Percentiles rank a stretch among this genome's conserved stretches.
phyloP scores from a whole-genome alignment of 176 grass and related monocot species.

The Phragmites australis region DNA sequence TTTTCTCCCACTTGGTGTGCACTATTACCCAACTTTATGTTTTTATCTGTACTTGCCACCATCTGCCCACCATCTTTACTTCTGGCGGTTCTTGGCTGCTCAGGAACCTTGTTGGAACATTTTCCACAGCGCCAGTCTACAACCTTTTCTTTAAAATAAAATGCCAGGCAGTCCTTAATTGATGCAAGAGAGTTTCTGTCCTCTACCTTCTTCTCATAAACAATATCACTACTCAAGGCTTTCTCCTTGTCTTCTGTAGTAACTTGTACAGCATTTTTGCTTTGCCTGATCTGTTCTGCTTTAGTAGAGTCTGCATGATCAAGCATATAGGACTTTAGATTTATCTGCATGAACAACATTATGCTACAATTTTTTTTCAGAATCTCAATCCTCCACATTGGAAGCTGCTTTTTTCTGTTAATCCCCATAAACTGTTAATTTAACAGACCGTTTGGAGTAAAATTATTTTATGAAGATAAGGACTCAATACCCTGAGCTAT shows the following conservation, averaged over 20 bases:
- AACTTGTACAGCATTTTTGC: conserved; percentile 41
- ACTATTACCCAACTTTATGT: not conserved
- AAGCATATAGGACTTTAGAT: conserved; percentile 40
- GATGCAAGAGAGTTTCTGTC: conserved; percentile 21
- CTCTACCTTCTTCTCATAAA: not conserved
- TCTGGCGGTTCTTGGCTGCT: not conserved
- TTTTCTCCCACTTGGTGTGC: conserved; percentile 8
- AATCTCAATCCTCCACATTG: conserved; percentile 26
- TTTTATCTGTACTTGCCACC: not conserved
- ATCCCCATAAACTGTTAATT: not conserved
- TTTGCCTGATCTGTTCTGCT: conserved; percentile 8
- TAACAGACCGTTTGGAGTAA: conserved; percentile 10
- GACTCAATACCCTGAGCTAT: conserved; percentile 8
- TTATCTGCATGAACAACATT: conserved; percentile 40
- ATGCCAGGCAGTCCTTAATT: conserved; percentile 30
- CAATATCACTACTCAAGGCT: not conserved
- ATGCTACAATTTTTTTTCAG: conserved; percentile 26
- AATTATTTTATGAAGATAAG: not conserved
- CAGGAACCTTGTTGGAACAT: conserved; percentile 39
- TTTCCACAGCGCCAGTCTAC: conserved; percentile 25
- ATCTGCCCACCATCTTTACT: conserved; percentile 6
- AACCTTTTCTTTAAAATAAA: not conserved
- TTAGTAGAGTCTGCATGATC: conserved; percentile 49
- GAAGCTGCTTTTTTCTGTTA: conserved; percentile 26
- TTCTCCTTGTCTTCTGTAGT: conserved; percentile 20